Percentiles rank a stretch among this genome's conserved stretches.
Evolutionary conservation across 2,329 filamentous ascomycete genomes (phyloP).

Genomic region (Neopestalotiopsis sp.): DNA sequence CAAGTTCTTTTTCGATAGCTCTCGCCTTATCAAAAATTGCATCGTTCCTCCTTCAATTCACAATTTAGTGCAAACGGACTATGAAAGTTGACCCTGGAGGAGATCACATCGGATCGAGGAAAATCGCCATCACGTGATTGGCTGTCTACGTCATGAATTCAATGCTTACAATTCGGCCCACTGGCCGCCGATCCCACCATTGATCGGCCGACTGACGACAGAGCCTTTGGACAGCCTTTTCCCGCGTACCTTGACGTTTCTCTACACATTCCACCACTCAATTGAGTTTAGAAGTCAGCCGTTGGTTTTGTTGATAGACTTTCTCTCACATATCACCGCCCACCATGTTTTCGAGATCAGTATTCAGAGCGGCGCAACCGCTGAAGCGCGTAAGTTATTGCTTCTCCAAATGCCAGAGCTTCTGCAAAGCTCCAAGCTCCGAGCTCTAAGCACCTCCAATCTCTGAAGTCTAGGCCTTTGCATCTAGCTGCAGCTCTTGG

Average conservation of each 20-base stretch:
- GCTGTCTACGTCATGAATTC: slow-evolving; percentile 14
- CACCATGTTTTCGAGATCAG: slow-evolving; percentile 64
- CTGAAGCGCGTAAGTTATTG: slow-evolving; percentile 56
- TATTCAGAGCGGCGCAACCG: slow-evolving; percentile 60
- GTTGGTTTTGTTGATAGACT: background rate
- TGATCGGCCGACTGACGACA: slow-evolving; percentile 14
- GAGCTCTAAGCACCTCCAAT: slow-evolving; percentile 16
- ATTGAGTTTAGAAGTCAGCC: slow-evolving; percentile 12
- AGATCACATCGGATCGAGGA: too few species aligned
- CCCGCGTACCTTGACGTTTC: background rate
- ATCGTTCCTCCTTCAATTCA: too few species aligned
- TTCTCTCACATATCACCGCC: background rate
- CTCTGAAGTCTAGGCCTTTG: too few species aligned
- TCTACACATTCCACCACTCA: slow-evolving; percentile 10
- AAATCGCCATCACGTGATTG: slow-evolving; percentile 18
- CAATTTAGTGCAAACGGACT: too few species aligned
- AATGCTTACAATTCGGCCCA: background rate
- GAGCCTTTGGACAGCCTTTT: background rate
- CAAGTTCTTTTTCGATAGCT: too few species aligned
- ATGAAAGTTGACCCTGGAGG: too few species aligned
- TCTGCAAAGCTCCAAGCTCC: slow-evolving; percentile 26
- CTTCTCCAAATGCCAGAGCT: slow-evolving; percentile 18
- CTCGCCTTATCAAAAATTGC: too few species aligned
- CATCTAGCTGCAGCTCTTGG: too few species aligned
- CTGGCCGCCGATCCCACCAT: slow-evolving; percentile 10